Evolutionary conservation across 441 rosid genomes (phyloP).

Genomic region (Croton setiger): DNA sequence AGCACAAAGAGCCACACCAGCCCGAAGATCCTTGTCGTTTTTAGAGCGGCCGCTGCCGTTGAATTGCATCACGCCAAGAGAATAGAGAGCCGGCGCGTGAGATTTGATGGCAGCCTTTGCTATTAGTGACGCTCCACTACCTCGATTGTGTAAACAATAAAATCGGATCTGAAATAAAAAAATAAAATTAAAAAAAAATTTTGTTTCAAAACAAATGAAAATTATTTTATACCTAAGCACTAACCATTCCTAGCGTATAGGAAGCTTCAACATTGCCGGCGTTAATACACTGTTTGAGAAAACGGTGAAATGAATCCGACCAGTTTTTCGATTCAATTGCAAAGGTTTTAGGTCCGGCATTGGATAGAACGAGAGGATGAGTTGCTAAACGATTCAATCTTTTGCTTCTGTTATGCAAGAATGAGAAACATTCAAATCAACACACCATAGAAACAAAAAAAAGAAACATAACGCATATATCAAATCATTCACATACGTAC

Average conservation of each 20-base stretch:
- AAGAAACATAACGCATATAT: not conserved
- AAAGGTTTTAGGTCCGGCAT: slow-evolving; percentile 43
- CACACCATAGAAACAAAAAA: too few species aligned
- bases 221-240: not conserved
- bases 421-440: not conserved
- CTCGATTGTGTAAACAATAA: slow-evolving; percentile 63
- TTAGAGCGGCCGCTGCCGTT: slow-evolving; percentile 88
- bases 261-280: slow-evolving; percentile 74
- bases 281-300: slow-evolving; percentile 52
- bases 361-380: slow-evolving; percentile 52
- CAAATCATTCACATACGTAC: slow-evolving; percentile 30
- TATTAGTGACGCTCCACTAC: slow-evolving; percentile 68
- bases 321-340: slow-evolving; percentile 53
- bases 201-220: not conserved
- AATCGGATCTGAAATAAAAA: slow-evolving; percentile 67
- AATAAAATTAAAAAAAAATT: not conserved
- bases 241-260: slow-evolving; percentile 81
- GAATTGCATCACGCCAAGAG: slow-evolving; percentile 86
- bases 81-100: slow-evolving; percentile 69
- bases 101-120: slow-evolving; percentile 83
- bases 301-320: slow-evolving; percentile 71
- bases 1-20: slow-evolving; percentile 77
- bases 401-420: slow-evolving; percentile 50
- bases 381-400: slow-evolving; percentile 44
- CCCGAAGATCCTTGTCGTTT: slow-evolving; percentile 58